Evolutionary conservation across 2,329 filamentous ascomycete genomes (phyloP).

Genomic region (Ascochyta viciae-villosae): DNA sequence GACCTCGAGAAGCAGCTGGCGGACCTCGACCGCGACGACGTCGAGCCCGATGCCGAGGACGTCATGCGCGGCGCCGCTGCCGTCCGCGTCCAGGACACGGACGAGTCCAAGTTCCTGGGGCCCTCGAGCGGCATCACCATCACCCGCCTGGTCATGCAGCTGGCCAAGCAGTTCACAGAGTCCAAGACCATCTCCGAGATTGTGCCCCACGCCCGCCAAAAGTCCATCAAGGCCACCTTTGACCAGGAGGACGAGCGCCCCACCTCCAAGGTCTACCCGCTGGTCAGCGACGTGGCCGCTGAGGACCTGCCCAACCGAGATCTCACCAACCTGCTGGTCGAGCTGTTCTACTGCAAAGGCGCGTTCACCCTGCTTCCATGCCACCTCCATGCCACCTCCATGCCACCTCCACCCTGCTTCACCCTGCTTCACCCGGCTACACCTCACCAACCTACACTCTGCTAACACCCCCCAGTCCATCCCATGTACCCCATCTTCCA

Average conservation of each 20-base stretch:
- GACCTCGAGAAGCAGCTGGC: conserved; percentile 82
- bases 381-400: too few species aligned
- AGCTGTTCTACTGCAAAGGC: conserved; percentile 88
- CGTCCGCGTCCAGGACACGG: conserved; percentile 82
- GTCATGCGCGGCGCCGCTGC: conserved; percentile 86
- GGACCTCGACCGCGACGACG: conserved; percentile 76
- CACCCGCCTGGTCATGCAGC: conserved; percentile 92
- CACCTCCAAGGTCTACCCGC: conserved; percentile 83
- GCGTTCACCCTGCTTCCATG: conserved; percentile 14
- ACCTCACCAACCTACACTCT: background rate
- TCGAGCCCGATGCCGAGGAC: conserved; percentile 76
- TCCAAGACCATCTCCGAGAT: conserved; percentile 91
- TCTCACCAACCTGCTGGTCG: conserved; percentile 78
- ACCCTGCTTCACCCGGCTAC: background rate
- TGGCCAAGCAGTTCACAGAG: conserved; percentile 92
- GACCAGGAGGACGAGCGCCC: conserved; percentile 69
- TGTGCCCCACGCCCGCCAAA: conserved; percentile 75
- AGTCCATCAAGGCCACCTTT: conserved; percentile 73
- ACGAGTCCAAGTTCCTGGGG: conserved; percentile 89
- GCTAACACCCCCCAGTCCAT: conserved; percentile 67
- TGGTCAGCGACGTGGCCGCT: conserved; percentile 85
- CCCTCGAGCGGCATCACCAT: conserved; percentile 96
- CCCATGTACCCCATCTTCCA: conserved; percentile 87
- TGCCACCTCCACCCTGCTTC: background rate
- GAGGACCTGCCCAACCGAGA: conserved; percentile 74